Evolutionary conservation across 345 rosid species (phyloP).

Genomic region (Gossypium herbaceum): DNA sequence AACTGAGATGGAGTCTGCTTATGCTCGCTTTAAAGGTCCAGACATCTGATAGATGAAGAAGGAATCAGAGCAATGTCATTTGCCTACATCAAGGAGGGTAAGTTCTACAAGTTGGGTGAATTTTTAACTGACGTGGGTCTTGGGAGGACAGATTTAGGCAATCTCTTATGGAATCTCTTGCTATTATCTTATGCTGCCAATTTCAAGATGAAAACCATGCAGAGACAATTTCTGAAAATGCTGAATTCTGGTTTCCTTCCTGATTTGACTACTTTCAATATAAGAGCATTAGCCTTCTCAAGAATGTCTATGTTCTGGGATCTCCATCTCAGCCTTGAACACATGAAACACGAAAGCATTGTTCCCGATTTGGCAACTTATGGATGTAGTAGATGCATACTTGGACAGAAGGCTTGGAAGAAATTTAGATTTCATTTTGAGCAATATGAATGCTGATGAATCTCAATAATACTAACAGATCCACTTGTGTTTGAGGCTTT

Average conservation of each 20-base stretch:
- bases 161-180: slow-evolving; percentile 70
- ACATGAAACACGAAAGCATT: slow-evolving; percentile 58
- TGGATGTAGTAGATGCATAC: slow-evolving; percentile 83
- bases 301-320: slow-evolving; percentile 82
- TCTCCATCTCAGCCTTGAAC: slow-evolving; percentile 78
- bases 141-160: slow-evolving; percentile 53
- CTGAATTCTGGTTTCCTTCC: slow-evolving; percentile 58
- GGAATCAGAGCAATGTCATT: slow-evolving; percentile 56
- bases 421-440: slow-evolving; percentile 59
- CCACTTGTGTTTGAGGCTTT: slow-evolving; percentile 58
- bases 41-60: slow-evolving; percentile 45
- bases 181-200: slow-evolving; percentile 71
- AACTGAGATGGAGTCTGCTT: slow-evolving; percentile 61
- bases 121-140: slow-evolving; percentile 68
- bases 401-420: slow-evolving; percentile 63
- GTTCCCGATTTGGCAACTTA: slow-evolving; percentile 75
- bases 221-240: slow-evolving; percentile 68
- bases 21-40: slow-evolving; percentile 48
- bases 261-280: slow-evolving; percentile 72
- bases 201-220: slow-evolving; percentile 88
- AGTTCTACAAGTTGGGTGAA: slow-evolving; percentile 54
- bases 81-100: slow-evolving; percentile 40
- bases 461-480: slow-evolving; percentile 48
- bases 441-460: slow-evolving; percentile 49
- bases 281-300: slow-evolving; percentile 71